Evolutionary conservation across 2,329 filamentous ascomycete genomes (phyloP), one percentile per base, ranked within the genome.

Genomic region (Botryosphaeria dothidea): DNA sequence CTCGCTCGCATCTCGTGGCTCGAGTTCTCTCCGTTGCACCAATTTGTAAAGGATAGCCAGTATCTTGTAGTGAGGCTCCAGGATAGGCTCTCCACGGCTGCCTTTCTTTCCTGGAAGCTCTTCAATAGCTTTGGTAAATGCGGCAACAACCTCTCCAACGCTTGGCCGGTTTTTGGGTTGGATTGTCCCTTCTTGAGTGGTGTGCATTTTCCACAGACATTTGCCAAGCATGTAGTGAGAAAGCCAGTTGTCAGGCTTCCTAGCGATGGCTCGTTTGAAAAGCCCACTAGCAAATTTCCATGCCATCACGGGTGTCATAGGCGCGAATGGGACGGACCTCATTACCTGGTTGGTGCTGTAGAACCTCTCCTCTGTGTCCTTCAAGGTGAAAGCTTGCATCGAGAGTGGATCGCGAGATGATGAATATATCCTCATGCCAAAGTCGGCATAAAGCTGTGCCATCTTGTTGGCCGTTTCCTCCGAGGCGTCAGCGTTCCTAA

Each of bases 11-110:
- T 84, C 79, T 17, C 76, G 69, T 11, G 82, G 74, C 72, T 72
- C 66, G 41, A 88, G 75, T 11, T 78, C 74, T 58, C 77, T 77
- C 27, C 76, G 74, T 31, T 81, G 82, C 17, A 96, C 90, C 25
- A 97, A 84, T 76, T 97, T 97, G 79, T 96, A 88, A 6, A 93
- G 80, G 23, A 95, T 82, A 2, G 91, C 90, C 38, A 95, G 85
- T 21, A 97, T 89, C 79, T 96, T 97, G 82, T 96, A 97, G 74
- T 97, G 93, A 3, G 93, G 93, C 74, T 97, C 93, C 17, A 97
- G 84, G 25, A 96, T 89, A 0, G 92, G 92, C 67, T 97, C 92
- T 36, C 56, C 56, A 41, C 85, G 82, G 17, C 81, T 83, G 70
- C 90, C 85, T 69, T 82, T 83, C 66, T 85, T 85, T 67, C 85